These are phyloP conservation scores for Tausonia pullulans DNA, from an alignment of 1,284 basidiomycete species.

Conservation along the genomic window DNA sequence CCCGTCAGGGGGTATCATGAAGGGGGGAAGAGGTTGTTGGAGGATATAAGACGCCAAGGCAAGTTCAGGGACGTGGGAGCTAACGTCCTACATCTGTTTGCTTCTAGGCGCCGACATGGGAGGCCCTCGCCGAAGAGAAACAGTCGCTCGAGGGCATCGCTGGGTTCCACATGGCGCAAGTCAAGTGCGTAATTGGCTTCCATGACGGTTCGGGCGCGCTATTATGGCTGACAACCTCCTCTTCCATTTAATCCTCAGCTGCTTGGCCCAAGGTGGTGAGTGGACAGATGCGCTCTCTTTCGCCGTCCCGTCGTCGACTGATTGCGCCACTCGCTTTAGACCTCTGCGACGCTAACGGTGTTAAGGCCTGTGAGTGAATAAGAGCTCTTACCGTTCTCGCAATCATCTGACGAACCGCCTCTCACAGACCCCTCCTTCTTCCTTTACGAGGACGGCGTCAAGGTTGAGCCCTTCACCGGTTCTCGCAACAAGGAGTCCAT, in stretches of 20 bases:
- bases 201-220: neutral
- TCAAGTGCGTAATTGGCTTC: slow-evolving; percentile 40
- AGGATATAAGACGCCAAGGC: too few relatives aligned
- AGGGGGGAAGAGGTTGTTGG: too few relatives aligned
- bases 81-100: slow-evolving; percentile 57
- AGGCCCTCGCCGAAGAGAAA: slow-evolving; percentile 49
- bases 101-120: slow-evolving; percentile 73
- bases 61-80: slow-evolving; percentile 42
- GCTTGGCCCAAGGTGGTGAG: slow-evolving; percentile 67
- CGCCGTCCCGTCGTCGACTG: neutral
- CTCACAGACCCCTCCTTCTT: neutral
- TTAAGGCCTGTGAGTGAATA: slow-evolving; percentile 46
- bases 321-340: slow-evolving; percentile 41
- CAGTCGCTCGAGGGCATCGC: slow-evolving; percentile 43
- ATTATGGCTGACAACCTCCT: neutral
- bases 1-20: too few relatives aligned
- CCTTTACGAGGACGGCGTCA: slow-evolving; percentile 47
- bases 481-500: slow-evolving; percentile 44
- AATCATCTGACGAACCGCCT: neutral
- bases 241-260: slow-evolving; percentile 30
- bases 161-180: slow-evolving; percentile 63
- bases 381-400: neutral
- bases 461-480: slow-evolving; percentile 48
- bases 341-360: slow-evolving; percentile 56
- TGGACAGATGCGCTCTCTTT: slow-evolving; percentile 13